Base-by-base conservation (phyloP, 2,329 filamentous ascomycete genomes). In the Pyricularia pennisetigena region DNA sequence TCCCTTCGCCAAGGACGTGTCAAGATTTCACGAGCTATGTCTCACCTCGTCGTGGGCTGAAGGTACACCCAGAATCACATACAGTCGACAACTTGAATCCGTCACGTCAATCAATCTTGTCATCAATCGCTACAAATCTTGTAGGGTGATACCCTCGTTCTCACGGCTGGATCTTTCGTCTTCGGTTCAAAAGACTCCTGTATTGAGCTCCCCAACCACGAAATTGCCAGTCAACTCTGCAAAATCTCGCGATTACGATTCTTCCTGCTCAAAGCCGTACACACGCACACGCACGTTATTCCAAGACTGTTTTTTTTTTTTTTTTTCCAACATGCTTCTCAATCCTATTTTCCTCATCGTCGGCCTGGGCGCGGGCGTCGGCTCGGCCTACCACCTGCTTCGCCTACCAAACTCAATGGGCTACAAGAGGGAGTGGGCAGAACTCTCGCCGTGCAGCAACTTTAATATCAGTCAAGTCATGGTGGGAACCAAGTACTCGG, bases 301-400 rank as follows among this genome's bases (percentile, higher is more conserved):
- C 24, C 24, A 28, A 62, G 59, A 26, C 59, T 54, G 41, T 62
- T 20, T 12, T 7, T 2, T 23, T 61, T 8, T 26, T 61, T 57
- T 12, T 57, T 23, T 54, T 20, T 61, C 12, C 59, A 62, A 62
- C 14, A 67, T 67, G 66, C 66, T 67, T 32, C 23, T 64, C 59
- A 32, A 32, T 12, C 24, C 66, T 20, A n/a, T 61, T 32, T 10
- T 64, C 66, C 28, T 67, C 57, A 35, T 64, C 66, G 30, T 30
- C 30, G 57, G 57, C 59, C 66, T 67, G 54, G 32, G 49, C 14
- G 57, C 57, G 5, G 28, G 66, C 54, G 23, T 26, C 57, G 24
- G 66, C 32, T 32, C n/a, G 23, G 57, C 66, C 12, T 32, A 67
- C 57, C 62, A 63, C 66, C 66, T 67, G 32, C 66, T 67, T 20